These are phyloP conservation scores for Hyaloscypha bicolor DNA, from an alignment of 495 filamentous ascomycete genomes.

Conservation along the genomic window DNA sequence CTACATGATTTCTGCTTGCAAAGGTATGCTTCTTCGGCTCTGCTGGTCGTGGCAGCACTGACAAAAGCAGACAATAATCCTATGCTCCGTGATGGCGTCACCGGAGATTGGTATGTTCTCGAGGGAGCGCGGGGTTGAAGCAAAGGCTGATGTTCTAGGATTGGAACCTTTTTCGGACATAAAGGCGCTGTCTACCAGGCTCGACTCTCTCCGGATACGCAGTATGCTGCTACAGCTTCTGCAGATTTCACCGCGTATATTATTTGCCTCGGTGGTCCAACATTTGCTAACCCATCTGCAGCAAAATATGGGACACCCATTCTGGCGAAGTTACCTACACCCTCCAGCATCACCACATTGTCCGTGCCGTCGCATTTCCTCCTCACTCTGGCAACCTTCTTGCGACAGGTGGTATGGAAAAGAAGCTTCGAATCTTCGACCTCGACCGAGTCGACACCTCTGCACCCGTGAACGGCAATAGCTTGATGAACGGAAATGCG, in stretches of 20 bases:
- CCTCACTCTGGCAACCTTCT: slow-evolving; percentile 73
- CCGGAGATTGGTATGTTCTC: slow-evolving; percentile 78
- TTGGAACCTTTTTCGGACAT: slow-evolving; percentile 96
- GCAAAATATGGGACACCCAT: slow-evolving; percentile 95
- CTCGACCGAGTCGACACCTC: slow-evolving; percentile 49
- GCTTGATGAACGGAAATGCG: slow-evolving; percentile 12
- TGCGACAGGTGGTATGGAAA: slow-evolving; percentile 92
- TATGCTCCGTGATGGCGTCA: slow-evolving; percentile 96
- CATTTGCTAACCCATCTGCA: slow-evolving; percentile 37
- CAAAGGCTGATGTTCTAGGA: slow-evolving; percentile 54
- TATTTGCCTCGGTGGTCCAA: neutral
- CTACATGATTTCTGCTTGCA: slow-evolving; percentile 97
- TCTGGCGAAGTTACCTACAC: slow-evolving; percentile 89
- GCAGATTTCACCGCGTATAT: slow-evolving; percentile 94
- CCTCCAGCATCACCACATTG: slow-evolving; percentile 90
- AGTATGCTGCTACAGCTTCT: slow-evolving; percentile 86
- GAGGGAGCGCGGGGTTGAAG: neutral
- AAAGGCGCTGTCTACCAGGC: slow-evolving; percentile 98
- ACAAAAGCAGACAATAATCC: slow-evolving; percentile 76
- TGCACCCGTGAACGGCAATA: slow-evolving; percentile 9
- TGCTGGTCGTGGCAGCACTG: slow-evolving; percentile 11
- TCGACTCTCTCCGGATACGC: slow-evolving; percentile 83
- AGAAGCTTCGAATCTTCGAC: slow-evolving; percentile 95
- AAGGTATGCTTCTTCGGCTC: slow-evolving; percentile 59
- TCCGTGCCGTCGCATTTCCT: slow-evolving; percentile 89